Conservation (phyloP, 1,139 yeast genomes). For the Blastobotrys elegans region DNA sequence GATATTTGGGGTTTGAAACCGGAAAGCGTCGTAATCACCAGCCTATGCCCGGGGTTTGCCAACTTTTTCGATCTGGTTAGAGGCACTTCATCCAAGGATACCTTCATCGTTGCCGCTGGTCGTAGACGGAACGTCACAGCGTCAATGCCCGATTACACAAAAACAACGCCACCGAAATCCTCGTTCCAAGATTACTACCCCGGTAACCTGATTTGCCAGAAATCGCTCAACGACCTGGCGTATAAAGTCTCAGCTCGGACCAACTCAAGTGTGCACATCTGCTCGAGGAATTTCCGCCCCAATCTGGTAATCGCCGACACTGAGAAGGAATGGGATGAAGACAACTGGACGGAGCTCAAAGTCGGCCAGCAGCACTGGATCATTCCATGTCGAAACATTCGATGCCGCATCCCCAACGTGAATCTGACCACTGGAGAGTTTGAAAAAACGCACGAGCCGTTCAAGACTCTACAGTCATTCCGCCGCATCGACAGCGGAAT, state of each 20-base stretch:
- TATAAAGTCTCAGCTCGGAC: conserved; percentile 20
- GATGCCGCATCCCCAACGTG: conserved; percentile 42
- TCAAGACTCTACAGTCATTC: conserved; percentile 34
- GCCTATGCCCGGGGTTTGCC: conserved; percentile 15
- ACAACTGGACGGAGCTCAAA: conserved; percentile 36
- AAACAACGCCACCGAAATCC: conserved; percentile 23
- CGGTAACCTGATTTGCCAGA: conserved; percentile 36
- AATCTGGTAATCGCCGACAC: conserved; percentile 37
- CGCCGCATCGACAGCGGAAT: conserved; percentile 38
- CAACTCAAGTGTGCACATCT: conserved; percentile 23
- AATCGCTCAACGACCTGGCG: conserved; percentile 34
- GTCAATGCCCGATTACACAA: background rate
- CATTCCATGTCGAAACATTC: conserved; percentile 33
- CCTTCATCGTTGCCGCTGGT: conserved; percentile 30
- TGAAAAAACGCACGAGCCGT: conserved; percentile 34
- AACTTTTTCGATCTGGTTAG: conserved; percentile 15
- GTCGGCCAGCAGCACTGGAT: conserved; percentile 31
- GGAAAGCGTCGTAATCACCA: conserved; percentile 15
- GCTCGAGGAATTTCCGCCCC: conserved; percentile 37
- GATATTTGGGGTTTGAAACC: conserved; percentile 20
- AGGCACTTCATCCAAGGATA: conserved; percentile 17
- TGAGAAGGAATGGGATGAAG: conserved; percentile 36
- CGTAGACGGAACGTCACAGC: conserved; percentile 37
- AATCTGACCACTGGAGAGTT: conserved; percentile 33
- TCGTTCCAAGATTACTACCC: conserved; percentile 45